Evolutionary conservation across 306 rosid genomes (phyloP).

Genomic region (Hippophae rhamnoides): DNA sequence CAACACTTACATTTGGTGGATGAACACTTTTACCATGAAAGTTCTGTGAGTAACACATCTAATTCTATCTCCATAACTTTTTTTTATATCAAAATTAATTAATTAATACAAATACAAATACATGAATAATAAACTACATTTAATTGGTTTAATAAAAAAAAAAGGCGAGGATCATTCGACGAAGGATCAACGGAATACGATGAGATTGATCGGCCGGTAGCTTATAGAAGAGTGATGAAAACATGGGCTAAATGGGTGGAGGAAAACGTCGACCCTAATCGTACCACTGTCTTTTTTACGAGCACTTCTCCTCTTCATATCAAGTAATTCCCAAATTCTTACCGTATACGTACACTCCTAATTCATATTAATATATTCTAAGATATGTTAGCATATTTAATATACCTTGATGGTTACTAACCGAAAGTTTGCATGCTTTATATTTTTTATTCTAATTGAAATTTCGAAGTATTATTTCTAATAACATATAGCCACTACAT

Average conservation of each 20-base stretch:
- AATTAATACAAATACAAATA: background rate
- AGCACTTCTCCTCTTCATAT: constrained; percentile 97
- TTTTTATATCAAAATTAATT: background rate
- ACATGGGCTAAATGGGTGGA: constrained; percentile 89
- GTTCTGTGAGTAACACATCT: constrained; percentile 49
- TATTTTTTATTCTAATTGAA: too few species aligned
- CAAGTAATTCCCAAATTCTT: constrained; percentile 39
- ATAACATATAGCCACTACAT: too few species aligned
- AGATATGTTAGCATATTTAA: too few species aligned
- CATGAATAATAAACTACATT: background rate
- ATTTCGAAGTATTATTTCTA: too few species aligned
- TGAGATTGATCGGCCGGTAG: constrained; percentile 56
- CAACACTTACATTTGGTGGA: constrained; percentile 99
- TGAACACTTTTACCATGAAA: constrained; percentile 76
- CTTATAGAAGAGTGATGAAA: constrained; percentile 52
- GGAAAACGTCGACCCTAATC: constrained; percentile 58
- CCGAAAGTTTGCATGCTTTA: too few species aligned
- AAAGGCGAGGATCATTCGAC: constrained; percentile 79
- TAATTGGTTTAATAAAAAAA: background rate
- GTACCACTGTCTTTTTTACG: constrained; percentile 66
- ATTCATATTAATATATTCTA: too few species aligned
- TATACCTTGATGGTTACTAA: too few species aligned
- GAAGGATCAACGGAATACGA: constrained; percentile 68
- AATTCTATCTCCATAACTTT: background rate
- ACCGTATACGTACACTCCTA: background rate